Evolutionary conservation across 306 rosid genomes (phyloP).

Genomic region (Abrus pulchellus): DNA sequence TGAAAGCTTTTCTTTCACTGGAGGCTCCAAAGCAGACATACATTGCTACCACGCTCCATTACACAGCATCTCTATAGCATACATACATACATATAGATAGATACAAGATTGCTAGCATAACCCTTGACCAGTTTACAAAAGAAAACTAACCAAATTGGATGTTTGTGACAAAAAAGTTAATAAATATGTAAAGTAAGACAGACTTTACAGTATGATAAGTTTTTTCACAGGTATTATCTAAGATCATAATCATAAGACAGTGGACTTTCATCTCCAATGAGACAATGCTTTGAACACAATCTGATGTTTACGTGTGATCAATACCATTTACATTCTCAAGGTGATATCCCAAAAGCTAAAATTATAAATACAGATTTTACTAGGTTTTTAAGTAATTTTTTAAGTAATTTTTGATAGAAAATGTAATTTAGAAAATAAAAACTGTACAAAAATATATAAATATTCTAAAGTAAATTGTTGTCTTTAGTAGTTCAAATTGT

Average conservation of each 20-base stretch:
- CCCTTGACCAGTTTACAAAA: not conserved
- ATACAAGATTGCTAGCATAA: not conserved
- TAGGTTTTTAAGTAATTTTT: too few species aligned
- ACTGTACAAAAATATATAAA: too few species aligned
- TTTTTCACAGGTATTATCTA: not conserved
- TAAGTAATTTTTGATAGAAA: too few species aligned
- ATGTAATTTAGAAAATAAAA: not conserved
- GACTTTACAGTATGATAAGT: not conserved
- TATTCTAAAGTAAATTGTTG: too few species aligned
- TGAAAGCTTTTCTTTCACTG: slow-evolving; percentile 86
- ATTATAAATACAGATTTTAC: not conserved
- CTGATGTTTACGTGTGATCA: not conserved
- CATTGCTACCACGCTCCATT: slow-evolving; percentile 99
- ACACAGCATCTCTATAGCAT: slow-evolving; percentile 72
- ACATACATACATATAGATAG: not conserved
- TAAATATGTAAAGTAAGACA: not conserved
- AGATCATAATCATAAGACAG: not conserved
- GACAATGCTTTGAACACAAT: not conserved
- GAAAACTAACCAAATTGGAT: not conserved
- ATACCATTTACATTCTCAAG: not conserved
- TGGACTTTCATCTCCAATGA: not conserved
- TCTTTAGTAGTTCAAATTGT: too few species aligned
- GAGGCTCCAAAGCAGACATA: slow-evolving; percentile 93
- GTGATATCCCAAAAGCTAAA: not conserved
- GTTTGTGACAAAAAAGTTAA: not conserved